Base-by-base conservation (phyloP, 1,139 yeast genomes). In the Hyphopichia khmerensis region DNA sequence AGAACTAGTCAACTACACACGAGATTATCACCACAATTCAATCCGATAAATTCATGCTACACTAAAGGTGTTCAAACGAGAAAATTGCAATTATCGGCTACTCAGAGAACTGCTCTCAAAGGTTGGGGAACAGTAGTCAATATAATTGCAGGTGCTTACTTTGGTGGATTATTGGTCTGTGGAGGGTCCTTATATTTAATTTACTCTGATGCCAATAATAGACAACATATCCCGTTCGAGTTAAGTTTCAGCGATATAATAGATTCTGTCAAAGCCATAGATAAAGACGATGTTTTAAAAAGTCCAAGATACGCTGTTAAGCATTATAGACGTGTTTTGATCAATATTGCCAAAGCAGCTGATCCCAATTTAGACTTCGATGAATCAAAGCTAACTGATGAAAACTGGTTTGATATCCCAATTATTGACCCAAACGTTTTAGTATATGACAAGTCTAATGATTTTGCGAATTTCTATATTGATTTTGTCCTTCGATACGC, bases 231-330 rank as follows among this genome's bases (percentile, higher is more conserved):
- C 13, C 79, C 79, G 11, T 69, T 33, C n/a, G 75, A 68, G 48
- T 51, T 73, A 23, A 52, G 58, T 13, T 57, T 68, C 40, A 34
- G 48, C 10, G 59, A 72, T 48, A 75, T 69, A 46, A 53, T 68
- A 40, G 60, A 64, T 10, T 65, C 75, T 1, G 77, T 72, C 16
- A 70, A 67, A 48, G 79, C 75, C 14, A 65, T 73, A 39, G 69
- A 71, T 45, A 73, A 73, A 48, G 78, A 73, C 49, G 79, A 73
- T 45, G 75, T 69, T 13, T 57, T 72, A 43, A 57, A 57, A 40
- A 66, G 73, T 44, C 78, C 79, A 3, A 56, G 74, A 33, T 62
- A 67, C 48, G 75, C 79, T 1, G 74, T 65, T 2, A 73, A 73
- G 45, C 78, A 73, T 51, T 73, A 73, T 48, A 56, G 76, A 40